phyloP scores from a whole-genome alignment of 1,139 yeast species.

The Diutina siamensis region DNA sequence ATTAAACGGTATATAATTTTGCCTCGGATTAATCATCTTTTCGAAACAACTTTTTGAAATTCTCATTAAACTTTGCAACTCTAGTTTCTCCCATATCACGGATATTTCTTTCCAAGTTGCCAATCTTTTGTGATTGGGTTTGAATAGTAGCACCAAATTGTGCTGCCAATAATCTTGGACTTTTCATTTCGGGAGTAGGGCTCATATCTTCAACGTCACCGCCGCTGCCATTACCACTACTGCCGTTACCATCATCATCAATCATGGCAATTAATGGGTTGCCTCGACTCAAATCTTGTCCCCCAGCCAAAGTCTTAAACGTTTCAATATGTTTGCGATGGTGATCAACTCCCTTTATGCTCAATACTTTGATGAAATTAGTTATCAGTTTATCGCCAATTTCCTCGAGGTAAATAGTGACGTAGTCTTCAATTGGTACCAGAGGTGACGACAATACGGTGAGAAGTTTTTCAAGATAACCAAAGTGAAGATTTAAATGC shows the following conservation, averaged over 20 bases:
- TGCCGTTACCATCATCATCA: neutral
- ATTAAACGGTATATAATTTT: no score
- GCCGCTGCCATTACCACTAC: neutral
- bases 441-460: conserved; percentile 54
- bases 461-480: conserved; percentile 48
- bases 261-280: neutral
- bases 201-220: neutral
- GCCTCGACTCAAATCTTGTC: neutral
- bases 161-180: neutral
- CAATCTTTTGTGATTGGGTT: conserved; percentile 34
- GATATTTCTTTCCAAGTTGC: conserved; percentile 44
- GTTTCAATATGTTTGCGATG: conserved; percentile 45
- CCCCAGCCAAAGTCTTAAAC: conserved; percentile 28
- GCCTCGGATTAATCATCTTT: conserved; percentile 27
- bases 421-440: conserved; percentile 52
- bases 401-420: conserved; percentile 53
- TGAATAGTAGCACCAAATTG: conserved; percentile 14
- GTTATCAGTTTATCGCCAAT: conserved; percentile 53
- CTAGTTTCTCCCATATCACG: conserved; percentile 42
- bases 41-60: conserved; percentile 45
- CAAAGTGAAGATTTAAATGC: conserved; percentile 38
- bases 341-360: conserved; percentile 46
- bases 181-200: conserved; percentile 2
- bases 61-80: conserved; percentile 48
- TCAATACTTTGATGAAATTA: conserved; percentile 56